Percentiles rank a stretch among this genome's conserved stretches.
These are phyloP conservation scores for Trichosanthes truncata DNA, from an alignment of 306 rosid species.

Conservation along the genomic window DNA sequence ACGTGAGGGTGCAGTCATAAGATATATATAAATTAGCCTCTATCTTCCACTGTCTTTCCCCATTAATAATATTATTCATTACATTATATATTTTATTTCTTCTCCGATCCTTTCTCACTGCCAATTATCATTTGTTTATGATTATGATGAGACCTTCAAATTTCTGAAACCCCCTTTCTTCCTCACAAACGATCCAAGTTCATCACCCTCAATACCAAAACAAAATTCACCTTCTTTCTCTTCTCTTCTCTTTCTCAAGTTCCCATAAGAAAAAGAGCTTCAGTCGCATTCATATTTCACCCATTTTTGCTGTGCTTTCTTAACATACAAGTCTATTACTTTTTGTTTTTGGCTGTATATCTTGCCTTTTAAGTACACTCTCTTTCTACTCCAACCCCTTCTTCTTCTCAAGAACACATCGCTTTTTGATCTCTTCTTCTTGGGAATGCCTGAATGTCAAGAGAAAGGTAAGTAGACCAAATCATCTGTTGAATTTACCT, in stretches of 20 bases:
- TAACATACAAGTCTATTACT: slow-evolving; percentile 14
- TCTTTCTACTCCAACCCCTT: slow-evolving; percentile 20
- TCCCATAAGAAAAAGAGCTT: not conserved
- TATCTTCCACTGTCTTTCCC: slow-evolving; percentile 2
- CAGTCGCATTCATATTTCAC: not conserved
- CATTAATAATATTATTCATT: slow-evolving; percentile 4
- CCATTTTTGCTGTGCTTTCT: slow-evolving; percentile 15
- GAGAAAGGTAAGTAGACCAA: slow-evolving; percentile 59
- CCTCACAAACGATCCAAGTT: not conserved
- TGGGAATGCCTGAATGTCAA: slow-evolving; percentile 96
- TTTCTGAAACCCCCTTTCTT: not conserved
- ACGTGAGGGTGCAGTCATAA: slow-evolving; percentile 46
- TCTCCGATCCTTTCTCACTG: not conserved
- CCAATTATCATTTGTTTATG: slow-evolving; percentile 11
- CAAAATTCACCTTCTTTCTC: not conserved
- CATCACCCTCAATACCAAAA: not conserved
- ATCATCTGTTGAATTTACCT: too few species aligned
- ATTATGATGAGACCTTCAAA: not conserved
- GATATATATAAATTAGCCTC: not conserved
- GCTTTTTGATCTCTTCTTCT: not conserved
- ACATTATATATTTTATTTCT: not conserved
- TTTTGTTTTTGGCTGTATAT: slow-evolving; percentile 18
- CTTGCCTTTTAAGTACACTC: slow-evolving; percentile 83
- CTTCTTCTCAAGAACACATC: slow-evolving; percentile 9
- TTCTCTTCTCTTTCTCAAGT: not conserved